phyloP scores from a whole-genome alignment of 2,329 filamentous ascomycete species.

The Penicillium glabrum region DNA sequence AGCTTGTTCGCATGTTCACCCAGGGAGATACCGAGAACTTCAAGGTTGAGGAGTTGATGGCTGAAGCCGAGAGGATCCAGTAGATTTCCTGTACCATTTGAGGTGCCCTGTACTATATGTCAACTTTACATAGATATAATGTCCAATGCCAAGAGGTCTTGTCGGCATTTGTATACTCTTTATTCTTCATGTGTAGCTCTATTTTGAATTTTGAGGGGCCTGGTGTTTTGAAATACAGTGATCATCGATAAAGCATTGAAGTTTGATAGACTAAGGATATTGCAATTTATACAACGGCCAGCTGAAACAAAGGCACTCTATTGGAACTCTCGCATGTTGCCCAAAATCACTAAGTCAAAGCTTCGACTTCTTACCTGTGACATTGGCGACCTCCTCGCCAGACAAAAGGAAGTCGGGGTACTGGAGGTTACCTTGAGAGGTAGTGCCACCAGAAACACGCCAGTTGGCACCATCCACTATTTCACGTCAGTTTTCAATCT shows the following conservation, averaged over 20 bases:
- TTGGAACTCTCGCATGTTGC: not conserved
- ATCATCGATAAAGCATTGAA: not conserved
- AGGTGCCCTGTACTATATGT: slow-evolving; percentile 1
- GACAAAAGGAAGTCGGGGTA: slow-evolving; percentile 63
- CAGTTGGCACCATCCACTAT: slow-evolving; percentile 44
- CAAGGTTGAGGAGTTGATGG: slow-evolving; percentile 78
- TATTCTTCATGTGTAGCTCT: not conserved
- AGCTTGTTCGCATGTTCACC: slow-evolving; percentile 78
- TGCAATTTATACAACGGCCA: not conserved
- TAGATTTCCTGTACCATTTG: slow-evolving; percentile 1
- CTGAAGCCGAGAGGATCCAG: slow-evolving; percentile 72
- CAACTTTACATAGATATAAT: not conserved
- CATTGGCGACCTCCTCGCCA: slow-evolving; percentile 55
- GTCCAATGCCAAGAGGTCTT: not conserved
- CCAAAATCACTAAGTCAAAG: slow-evolving; percentile 7
- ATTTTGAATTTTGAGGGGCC: not conserved
- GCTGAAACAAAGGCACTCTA: not conserved
- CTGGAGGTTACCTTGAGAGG: slow-evolving; percentile 38
- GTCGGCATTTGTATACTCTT: not conserved
- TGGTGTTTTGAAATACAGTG: not conserved
- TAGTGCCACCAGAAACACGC: slow-evolving; percentile 34
- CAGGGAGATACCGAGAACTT: slow-evolving; percentile 72
- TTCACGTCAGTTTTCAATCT: not conserved
- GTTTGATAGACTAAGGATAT: not conserved
- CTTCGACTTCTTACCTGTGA: slow-evolving; percentile 58